Evolutionary conservation across 352 stramenopile species (phyloP).

Genomic region (Globisporangium iwayamae): DNA sequence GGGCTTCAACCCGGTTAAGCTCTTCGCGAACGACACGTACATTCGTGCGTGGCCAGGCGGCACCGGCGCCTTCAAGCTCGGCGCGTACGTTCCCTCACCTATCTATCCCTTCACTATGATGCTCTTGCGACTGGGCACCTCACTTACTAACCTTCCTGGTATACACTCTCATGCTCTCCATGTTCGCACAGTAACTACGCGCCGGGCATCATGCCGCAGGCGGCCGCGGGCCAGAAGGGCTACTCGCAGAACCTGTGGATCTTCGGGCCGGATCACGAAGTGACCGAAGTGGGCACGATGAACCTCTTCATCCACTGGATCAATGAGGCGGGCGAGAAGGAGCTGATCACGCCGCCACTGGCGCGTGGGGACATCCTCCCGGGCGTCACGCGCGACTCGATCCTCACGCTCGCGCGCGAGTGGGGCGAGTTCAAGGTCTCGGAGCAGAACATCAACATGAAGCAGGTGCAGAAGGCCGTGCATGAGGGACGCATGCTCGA

Average conservation of each 20-base stretch:
- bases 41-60: slow-evolving; percentile 96
- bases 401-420: slow-evolving; percentile 88
- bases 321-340: slow-evolving; percentile 90
- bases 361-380: slow-evolving; percentile 95
- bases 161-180: not conserved
- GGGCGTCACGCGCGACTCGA: slow-evolving; percentile 95
- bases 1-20: slow-evolving; percentile 90
- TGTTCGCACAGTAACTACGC: slow-evolving; percentile 66
- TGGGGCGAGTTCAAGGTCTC: slow-evolving; percentile 94
- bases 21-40: slow-evolving; percentile 90
- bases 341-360: slow-evolving; percentile 95
- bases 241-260: slow-evolving; percentile 94
- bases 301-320: slow-evolving; percentile 98
- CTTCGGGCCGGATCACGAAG: slow-evolving; percentile 91
- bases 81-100: slow-evolving; percentile 39
- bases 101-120: not conserved
- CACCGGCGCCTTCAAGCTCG: slow-evolving; percentile 92
- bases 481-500: slow-evolving; percentile 90
- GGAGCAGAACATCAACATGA: slow-evolving; percentile 94
- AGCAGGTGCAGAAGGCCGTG: slow-evolving; percentile 91
- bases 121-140: not conserved
- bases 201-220: slow-evolving; percentile 90
- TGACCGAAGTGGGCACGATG: slow-evolving; percentile 94
- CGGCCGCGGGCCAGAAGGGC: slow-evolving; percentile 78
- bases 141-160: not conserved